Conservation (phyloP, 129 eudicot genomes). For the Saposhnikovia divaricata region DNA sequence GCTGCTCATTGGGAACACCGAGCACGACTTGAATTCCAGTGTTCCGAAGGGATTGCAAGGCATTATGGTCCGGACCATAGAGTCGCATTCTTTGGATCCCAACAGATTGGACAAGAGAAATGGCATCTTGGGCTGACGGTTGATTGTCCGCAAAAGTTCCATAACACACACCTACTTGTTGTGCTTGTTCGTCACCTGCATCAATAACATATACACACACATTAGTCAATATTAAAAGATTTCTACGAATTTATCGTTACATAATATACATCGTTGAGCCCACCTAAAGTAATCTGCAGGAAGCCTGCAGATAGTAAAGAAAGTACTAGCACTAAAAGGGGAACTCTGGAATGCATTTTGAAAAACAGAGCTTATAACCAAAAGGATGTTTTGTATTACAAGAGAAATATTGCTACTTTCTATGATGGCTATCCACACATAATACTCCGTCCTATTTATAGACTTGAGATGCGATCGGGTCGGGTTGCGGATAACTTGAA, state of each 20-base stretch:
- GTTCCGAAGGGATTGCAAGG: slow-evolving; percentile 39
- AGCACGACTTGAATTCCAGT: slow-evolving; percentile 38
- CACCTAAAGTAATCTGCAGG: neutral
- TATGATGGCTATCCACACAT: neutral
- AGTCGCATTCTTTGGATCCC: neutral
- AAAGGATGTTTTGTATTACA: neutral
- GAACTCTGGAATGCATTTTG: neutral
- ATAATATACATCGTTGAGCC: neutral
- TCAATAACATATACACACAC: no score
- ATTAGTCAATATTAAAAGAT: no score
- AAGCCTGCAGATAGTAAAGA: neutral
- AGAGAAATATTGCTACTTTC: neutral
- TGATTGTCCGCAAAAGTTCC: neutral
- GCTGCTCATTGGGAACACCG: slow-evolving; percentile 29
- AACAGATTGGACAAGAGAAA: neutral
- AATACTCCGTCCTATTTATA: neutral
- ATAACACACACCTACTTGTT: neutral
- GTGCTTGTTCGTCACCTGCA: neutral
- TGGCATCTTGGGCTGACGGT: neutral
- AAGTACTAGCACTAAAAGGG: neutral
- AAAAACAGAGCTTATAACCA: no score
- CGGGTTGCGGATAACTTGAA: neutral
- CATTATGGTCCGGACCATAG: neutral
- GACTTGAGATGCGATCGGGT: neutral
- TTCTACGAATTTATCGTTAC: no score